Evolutionary conservation across 1,284 basidiomycete genomes (phyloP), one percentile per base, ranked within the genome.

Genomic region (Pseudozyma thailandica): DNA sequence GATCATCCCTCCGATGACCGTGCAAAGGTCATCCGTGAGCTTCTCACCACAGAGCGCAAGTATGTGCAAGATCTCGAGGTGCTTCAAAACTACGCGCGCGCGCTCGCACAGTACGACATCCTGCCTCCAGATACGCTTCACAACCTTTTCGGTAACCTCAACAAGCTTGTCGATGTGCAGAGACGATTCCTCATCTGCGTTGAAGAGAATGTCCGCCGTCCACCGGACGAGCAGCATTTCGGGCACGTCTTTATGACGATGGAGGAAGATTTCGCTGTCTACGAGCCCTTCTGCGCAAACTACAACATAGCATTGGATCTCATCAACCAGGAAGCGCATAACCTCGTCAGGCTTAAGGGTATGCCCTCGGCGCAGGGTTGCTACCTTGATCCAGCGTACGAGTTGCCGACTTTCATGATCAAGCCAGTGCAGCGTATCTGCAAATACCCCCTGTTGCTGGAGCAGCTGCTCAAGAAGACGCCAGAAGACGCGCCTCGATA

Each of bases 11-110:
- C 61, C 82, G 86, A 88, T 16, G 89, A 90, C 20, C 87, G 92
- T 30, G 89, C 88, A 72, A 90, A 92, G 74, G 91, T 93, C 69
- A 88, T 93, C 55, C 87, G 88, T 72, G 94, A 96, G 84, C 89
- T 95, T 74, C 88, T 96, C 49, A 92, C 93, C 82, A 94, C 92
- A 4, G 96, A 99, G 84, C 89, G 95, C 52, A 97, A 96, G 85
- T 98, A 95, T 84, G 95, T 99, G 16, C 92, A 95, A 84, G 95
- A 98, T 85, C 86, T 99, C 56, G 96, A 99, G 84, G 90, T 94
- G 78, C 90, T 99, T 87, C 81, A 85, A 73, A 82, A 82, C 68
- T 85, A 84, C 45, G 81, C 83, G 45, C 73, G 80, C 10, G 77
- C 81, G 15, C 86, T 98, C 57, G 87, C 91, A 8, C 88, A 91